Base-by-base conservation (phyloP, 148 eudicot genomes). In the Amaranthus cruentus region DNA sequence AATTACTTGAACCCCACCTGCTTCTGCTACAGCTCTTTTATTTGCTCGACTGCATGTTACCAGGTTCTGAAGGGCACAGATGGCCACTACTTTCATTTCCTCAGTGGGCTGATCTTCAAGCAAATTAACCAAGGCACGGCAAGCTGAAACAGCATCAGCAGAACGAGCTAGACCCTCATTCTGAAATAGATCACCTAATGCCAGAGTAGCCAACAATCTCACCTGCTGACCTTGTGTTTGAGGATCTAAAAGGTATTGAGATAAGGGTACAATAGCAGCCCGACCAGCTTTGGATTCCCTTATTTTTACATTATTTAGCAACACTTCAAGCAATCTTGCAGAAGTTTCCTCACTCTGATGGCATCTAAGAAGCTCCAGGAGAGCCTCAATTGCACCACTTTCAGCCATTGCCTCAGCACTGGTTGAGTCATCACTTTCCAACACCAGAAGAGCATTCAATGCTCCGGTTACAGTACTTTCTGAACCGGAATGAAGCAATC, bases 11-110 rank as follows among this genome's bases (percentile, higher is more conserved):
- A 95, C 96, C 53, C 97, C 99, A 67, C 97, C 97, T 73, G 96
- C 97, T 84, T 95, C 99, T 54, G 99, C 99, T 80, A 95, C 97
- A 47, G 99, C 99, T 84, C 97, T 90, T 79, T 95, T 95, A 78
- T 95, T 95, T 68, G 96, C 88, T 70, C 97, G 83, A 76, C 96
- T 95, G 78, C 84, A 86, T 89, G 89, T 90, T 11, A 95, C 99
- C 66, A 95, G 97, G 77, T 95, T 95, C 81, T 95, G 97, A 74
- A 95, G 82, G 42, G 99, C 92, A 83, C 99, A 95, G 66, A 95
- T 88, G 69, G 99, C 94, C 55, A 95, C 97, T 47, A 95, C 96
- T 83, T 95, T 95, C 96, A 95, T 92, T 82, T 95, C 99, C 82
- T 95, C 99, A 12, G 99, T 87, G 9, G 99, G 96, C 71, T 95